Evolutionary conservation across 1,284 basidiomycete species (phyloP).

Genomic region (Marasmius oreades): DNA sequence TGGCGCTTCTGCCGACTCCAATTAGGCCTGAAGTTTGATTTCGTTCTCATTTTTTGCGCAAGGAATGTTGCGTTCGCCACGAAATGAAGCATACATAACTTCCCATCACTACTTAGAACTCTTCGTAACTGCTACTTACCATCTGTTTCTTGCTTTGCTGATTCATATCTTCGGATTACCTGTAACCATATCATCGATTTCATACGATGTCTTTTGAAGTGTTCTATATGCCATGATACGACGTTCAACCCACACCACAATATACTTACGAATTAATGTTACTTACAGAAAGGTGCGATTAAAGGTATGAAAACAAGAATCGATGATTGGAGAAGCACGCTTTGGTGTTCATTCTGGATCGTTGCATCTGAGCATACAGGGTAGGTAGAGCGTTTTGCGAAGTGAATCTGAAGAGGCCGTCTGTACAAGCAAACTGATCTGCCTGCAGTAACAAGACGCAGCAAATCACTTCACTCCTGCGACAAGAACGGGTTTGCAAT

Average conservation of each 20-base stretch:
- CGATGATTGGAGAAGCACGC: no score
- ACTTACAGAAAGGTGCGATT: background rate
- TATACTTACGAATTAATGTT: background rate
- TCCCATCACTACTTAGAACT: constrained; percentile 1
- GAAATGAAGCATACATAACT: background rate
- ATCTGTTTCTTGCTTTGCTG: constrained; percentile 5
- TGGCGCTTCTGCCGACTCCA: no score
- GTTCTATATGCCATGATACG: background rate
- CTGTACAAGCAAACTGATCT: no score
- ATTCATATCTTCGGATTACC: constrained; percentile 5
- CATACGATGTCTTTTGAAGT: background rate
- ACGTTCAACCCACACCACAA: background rate
- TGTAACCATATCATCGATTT: constrained; percentile 5
- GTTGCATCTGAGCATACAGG: no score
- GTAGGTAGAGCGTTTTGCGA: no score
- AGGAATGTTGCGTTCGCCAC: background rate
- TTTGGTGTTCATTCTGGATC: no score
- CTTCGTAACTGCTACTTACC: background rate
- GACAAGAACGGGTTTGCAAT: constrained; percentile 79
- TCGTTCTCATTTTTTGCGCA: background rate
- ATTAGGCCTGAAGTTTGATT: no score
- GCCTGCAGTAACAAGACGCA: no score
- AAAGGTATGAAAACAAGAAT: background rate
- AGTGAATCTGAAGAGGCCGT: no score
- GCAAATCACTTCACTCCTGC: constrained; percentile 30